Conservation (phyloP, 2,329 filamentous ascomycete species). For the Colletotrichum gloeosporioides region DNA sequence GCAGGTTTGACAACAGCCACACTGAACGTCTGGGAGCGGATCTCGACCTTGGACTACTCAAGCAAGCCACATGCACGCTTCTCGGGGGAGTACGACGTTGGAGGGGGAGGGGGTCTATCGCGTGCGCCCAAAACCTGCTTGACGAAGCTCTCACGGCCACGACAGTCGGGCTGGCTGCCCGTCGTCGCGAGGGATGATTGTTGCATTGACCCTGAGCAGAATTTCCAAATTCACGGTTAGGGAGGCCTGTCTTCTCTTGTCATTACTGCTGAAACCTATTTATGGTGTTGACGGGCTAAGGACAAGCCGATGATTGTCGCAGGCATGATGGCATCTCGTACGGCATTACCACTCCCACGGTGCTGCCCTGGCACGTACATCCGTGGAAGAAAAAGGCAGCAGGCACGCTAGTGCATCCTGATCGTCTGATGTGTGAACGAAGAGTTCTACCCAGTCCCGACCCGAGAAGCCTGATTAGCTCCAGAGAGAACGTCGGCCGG, state of each 20-base stretch:
- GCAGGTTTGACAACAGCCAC: neutral
- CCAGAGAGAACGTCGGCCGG: neutral
- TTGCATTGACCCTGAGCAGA: neutral
- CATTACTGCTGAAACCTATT: neutral
- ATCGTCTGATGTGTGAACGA: constrained; percentile 4
- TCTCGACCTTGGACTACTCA: neutral
- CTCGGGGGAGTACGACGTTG: neutral
- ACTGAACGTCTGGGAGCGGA: neutral
- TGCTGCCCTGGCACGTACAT: neutral
- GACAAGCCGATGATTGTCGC: neutral
- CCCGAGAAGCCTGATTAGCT: neutral
- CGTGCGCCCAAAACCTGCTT: neutral
- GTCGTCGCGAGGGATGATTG: neutral
- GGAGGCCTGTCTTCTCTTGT: neutral
- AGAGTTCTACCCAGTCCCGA: neutral
- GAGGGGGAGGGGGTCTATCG: neutral
- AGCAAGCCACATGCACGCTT: neutral
- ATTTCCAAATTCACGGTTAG: neutral
- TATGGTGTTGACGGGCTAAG: neutral
- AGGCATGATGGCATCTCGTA: neutral
- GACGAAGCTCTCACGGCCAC: neutral
- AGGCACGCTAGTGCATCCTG: neutral
- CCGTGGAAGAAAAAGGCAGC: neutral
- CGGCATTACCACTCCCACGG: neutral
- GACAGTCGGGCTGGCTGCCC: neutral